Base-by-base conservation (phyloP, 2,329 filamentous ascomycete genomes). In the Bipolaris victoriae region DNA sequence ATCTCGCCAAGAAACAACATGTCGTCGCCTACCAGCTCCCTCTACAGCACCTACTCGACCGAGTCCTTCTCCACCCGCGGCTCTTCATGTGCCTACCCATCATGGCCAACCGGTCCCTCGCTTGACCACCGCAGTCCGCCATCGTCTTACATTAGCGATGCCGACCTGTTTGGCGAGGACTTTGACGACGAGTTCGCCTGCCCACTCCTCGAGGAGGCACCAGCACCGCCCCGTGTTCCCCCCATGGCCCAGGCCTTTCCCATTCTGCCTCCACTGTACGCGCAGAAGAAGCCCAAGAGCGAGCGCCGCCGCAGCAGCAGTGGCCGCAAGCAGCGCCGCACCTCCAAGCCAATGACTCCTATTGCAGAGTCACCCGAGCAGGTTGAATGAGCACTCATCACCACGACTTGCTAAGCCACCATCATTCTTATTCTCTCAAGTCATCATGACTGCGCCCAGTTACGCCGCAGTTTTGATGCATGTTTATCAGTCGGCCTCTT, bases 341-440 rank as follows among this genome's bases (percentile, higher is more conserved):
- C 73, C 2, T 76, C 75, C 41, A 78, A 77, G 69, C 76, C 77
- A 11, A 78, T 79, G 76, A 74, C 72, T 52, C 76, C 76, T 53
- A 78, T 79, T 56, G 67, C 74, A 10, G 77, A 79, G 69, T 75
- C 73, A 7, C 73, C 74, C 18, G 75, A 77, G 62, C 70, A 72
- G 15, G 66, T 67, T 20, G 76, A 77, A 66, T 78, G 70, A 77
- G 49, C 56, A n/a, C 22, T 2, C 9, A 13, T 3, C n/a, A 13
- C 16, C 33, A 44, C 29, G 47, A 52, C 35, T 49, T 22, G 39
- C 4, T 18, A 6, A 13, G 10, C 6, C 11, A 24, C 26, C n/a
- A 41, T 41, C 41, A 39, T 40, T 49, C 24, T 20, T 45, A 33
- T 51, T 48, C 39, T 52, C 54, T 47, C 55, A 56, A 58, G 62